Percentiles rank a stretch among this genome's conserved stretches.
Conservation (phyloP, 2,329 filamentous ascomycete species). For the Davidsoniella neocaledoniae region DNA sequence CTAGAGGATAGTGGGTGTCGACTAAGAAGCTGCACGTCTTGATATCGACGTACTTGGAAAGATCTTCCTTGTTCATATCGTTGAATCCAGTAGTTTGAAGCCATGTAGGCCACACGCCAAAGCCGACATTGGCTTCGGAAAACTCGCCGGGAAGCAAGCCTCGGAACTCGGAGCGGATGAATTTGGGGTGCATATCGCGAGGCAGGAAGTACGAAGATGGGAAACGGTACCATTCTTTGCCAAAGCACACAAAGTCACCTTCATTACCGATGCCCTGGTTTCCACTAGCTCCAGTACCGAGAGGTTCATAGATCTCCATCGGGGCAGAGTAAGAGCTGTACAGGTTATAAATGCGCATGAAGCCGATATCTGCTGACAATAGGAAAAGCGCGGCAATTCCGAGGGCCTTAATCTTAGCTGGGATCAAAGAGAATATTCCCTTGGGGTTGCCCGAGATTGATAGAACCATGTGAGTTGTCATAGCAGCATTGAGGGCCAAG, state of each 20-base stretch:
- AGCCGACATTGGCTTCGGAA: slow-evolving; percentile 50
- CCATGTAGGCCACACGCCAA: slow-evolving; percentile 66
- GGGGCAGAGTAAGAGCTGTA: slow-evolving; percentile 75
- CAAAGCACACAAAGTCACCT: slow-evolving; percentile 67
- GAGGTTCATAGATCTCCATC: slow-evolving; percentile 48
- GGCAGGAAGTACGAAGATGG: slow-evolving; percentile 87
- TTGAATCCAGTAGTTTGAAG: slow-evolving; percentile 74
- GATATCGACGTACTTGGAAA: slow-evolving; percentile 69
- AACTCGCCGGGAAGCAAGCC: slow-evolving; percentile 87
- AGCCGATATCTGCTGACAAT: slow-evolving; percentile 45
- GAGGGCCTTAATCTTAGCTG: slow-evolving; percentile 55
- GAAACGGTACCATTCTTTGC: slow-evolving; percentile 97
- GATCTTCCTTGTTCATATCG: slow-evolving; percentile 74
- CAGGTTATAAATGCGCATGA: slow-evolving; percentile 59
- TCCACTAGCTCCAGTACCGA: slow-evolving; percentile 37
- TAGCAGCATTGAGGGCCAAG: slow-evolving; percentile 71
- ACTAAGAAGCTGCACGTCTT: slow-evolving; percentile 67
- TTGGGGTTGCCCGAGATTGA: slow-evolving; percentile 56
- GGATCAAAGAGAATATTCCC: slow-evolving; percentile 52
- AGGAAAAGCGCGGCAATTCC: slow-evolving; percentile 44
- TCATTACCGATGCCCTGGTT: slow-evolving; percentile 32
- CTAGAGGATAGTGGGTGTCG: slow-evolving; percentile 62
- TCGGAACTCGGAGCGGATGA: slow-evolving; percentile 76
- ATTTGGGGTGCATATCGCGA: slow-evolving; percentile 67
- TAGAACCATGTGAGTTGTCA: slow-evolving; percentile 67